Percentiles rank a stretch among this genome's conserved stretches.
These are phyloP conservation scores for Candida succiphila DNA, from an alignment of 805 yeast species.

Conservation along the genomic window DNA sequence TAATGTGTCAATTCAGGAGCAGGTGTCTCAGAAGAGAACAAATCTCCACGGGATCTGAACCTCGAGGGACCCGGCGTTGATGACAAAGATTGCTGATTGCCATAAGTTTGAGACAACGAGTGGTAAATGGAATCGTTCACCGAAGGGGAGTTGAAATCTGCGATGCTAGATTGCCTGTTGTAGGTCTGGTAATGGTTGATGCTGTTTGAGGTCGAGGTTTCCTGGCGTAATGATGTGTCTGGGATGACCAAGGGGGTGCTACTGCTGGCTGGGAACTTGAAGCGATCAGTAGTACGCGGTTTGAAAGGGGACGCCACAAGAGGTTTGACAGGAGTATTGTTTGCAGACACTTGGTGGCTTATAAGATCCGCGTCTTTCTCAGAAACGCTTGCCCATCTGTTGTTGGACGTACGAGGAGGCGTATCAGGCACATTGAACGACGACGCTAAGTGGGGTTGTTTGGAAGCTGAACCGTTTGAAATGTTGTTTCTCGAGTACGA, in stretches of 20 bases:
- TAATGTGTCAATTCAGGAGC: too few species aligned
- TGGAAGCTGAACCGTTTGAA: background rate
- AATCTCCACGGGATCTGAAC: too few species aligned
- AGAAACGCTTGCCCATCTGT: background rate
- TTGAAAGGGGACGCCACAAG: slow-evolving; percentile 23
- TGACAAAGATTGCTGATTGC: too few species aligned
- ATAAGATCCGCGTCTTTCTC: background rate
- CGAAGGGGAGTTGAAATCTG: too few species aligned
- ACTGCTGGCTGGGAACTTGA: too few species aligned
- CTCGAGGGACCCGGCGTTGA: too few species aligned
- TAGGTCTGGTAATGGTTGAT: background rate
- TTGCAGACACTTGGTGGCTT: too few species aligned
- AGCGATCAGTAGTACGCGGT: slow-evolving; percentile 4
- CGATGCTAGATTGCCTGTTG: too few species aligned
- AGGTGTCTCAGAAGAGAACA: too few species aligned
- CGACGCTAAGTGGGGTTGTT: background rate
- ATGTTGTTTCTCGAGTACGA: background rate
- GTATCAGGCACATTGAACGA: too few species aligned
- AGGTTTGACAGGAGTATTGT: slow-evolving; percentile 20
- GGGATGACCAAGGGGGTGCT: background rate
- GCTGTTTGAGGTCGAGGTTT: background rate
- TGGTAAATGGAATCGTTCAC: slow-evolving; percentile 1
- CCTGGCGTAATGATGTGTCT: background rate
- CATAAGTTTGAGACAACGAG: background rate
- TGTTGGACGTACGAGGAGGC: too few species aligned